Percentiles rank a stretch among this genome's conserved stretches.
These are phyloP conservation scores for Pelargonium myrrhifolium DNA, from an alignment of 441 rosid genomes.

Conservation along the genomic window DNA sequence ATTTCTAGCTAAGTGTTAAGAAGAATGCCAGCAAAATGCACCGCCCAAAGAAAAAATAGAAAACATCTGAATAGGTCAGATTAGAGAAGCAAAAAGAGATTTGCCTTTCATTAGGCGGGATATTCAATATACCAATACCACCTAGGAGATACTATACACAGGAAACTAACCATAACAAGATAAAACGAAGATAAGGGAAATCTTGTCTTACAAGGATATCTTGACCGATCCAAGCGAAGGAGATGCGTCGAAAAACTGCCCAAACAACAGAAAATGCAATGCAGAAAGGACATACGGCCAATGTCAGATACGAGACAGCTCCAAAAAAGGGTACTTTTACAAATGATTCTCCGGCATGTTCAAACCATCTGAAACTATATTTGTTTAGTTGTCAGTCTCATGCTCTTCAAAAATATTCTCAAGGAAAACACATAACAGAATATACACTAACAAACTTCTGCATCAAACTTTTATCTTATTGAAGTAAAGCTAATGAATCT, in stretches of 20 bases:
- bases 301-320: conserved; percentile 74
- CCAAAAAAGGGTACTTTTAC: conserved; percentile 78
- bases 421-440: conserved; percentile 4
- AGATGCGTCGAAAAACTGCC: conserved; percentile 43
- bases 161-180: conserved; percentile 6
- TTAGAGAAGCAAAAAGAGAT: not conserved
- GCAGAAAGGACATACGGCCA: conserved; percentile 92
- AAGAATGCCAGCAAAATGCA: not conserved
- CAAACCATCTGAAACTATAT: conserved; percentile 79
- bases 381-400: conserved; percentile 37
- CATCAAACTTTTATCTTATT: not conserved
- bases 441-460: conserved; percentile 5
- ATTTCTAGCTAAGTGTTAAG: not conserved
- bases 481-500: not conserved
- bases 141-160: not conserved
- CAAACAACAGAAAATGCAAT: conserved; percentile 81
- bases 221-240: conserved; percentile 96
- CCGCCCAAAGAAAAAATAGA: not conserved
- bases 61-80: not conserved
- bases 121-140: not conserved
- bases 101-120: not conserved
- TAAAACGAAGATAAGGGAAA: conserved; percentile 10
- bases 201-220: conserved; percentile 74
- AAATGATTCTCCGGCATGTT: conserved; percentile 57
- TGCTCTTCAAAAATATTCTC: conserved; percentile 1